Percentiles rank a stretch among this genome's conserved stretches.
Evolutionary conservation across 257 asterid species (phyloP).

Genomic region (Solanum boliviense): DNA sequence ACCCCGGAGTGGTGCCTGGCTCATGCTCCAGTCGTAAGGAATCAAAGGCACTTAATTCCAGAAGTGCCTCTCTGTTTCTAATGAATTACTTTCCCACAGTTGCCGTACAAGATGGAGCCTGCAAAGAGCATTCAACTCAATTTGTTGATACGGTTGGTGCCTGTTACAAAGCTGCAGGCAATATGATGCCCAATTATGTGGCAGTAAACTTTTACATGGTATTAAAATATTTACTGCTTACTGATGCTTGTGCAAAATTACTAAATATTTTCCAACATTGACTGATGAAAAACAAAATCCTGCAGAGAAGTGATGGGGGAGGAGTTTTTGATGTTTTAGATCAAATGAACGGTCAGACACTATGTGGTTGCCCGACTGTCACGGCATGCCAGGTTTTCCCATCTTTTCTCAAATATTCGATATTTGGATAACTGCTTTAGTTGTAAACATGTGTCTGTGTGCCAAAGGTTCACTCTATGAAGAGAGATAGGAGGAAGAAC

Average conservation of each 20-base stretch:
- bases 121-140: slow-evolving; percentile 80
- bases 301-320: slow-evolving; percentile 99
- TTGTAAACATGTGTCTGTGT: background rate
- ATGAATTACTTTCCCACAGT: slow-evolving; percentile 86
- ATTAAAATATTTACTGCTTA: slow-evolving; percentile 1
- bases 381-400: slow-evolving; percentile 73
- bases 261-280: background rate
- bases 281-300: background rate
- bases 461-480: background rate
- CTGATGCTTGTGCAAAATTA: background rate
- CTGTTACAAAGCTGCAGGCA: slow-evolving; percentile 84
- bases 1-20: slow-evolving; percentile 66
- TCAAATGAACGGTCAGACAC: slow-evolving; percentile 76
- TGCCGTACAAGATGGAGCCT: slow-evolving; percentile 80
- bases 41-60: slow-evolving; percentile 76
- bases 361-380: slow-evolving; percentile 75
- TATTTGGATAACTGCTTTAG: background rate
- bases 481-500: background rate
- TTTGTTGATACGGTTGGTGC: slow-evolving; percentile 54
- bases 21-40: slow-evolving; percentile 87
- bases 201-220: slow-evolving; percentile 99
- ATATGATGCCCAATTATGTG: slow-evolving; percentile 70
- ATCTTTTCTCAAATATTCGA: background rate
- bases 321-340: slow-evolving; percentile 80
- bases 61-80: slow-evolving; percentile 60